Evolutionary conservation across 2,329 filamentous ascomycete species (phyloP).

Genomic region (Aspergillus ibericus): DNA sequence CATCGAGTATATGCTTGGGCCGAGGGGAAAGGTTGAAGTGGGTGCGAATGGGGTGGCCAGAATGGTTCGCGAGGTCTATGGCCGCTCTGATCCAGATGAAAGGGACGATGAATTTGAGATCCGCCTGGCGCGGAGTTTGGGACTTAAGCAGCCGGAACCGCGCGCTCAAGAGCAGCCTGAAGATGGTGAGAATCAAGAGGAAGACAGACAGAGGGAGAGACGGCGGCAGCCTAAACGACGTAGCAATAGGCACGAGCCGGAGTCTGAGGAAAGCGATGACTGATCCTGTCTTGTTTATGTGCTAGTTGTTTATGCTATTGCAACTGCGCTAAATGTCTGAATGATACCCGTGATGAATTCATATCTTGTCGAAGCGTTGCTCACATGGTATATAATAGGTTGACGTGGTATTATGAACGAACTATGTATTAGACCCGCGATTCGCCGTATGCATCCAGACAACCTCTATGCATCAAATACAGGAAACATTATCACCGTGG

Average conservation of each 20-base stretch:
- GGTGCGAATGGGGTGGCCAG: conserved; percentile 72
- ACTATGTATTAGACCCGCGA: neutral
- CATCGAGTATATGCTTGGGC: conserved; percentile 80
- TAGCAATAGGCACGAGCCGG: neutral
- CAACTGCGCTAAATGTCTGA: neutral
- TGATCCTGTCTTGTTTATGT: neutral
- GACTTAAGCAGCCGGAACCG: conserved; percentile 40
- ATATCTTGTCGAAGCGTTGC: neutral
- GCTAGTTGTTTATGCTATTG: neutral
- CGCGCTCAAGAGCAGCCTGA: neutral
- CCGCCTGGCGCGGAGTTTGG: conserved; percentile 64
- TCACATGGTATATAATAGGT: neutral
- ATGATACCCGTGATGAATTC: neutral
- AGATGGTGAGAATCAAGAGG: conserved; percentile 2
- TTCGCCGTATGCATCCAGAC: neutral
- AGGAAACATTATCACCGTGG: conserved; percentile 18
- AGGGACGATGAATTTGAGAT: conserved; percentile 53
- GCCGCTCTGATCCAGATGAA: conserved; percentile 25
- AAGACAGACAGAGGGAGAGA: conserved; percentile 3
- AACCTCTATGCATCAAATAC: conserved; percentile 2
- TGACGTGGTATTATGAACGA: neutral
- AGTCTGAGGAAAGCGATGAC: conserved; percentile 12
- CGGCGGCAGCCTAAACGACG: neutral
- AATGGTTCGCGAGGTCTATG: conserved; percentile 62
- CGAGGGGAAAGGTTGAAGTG: conserved; percentile 81